These are phyloP conservation scores for Irpex lacteus DNA, from an alignment of 1,284 basidiomycete species.

Conservation along the genomic window DNA sequence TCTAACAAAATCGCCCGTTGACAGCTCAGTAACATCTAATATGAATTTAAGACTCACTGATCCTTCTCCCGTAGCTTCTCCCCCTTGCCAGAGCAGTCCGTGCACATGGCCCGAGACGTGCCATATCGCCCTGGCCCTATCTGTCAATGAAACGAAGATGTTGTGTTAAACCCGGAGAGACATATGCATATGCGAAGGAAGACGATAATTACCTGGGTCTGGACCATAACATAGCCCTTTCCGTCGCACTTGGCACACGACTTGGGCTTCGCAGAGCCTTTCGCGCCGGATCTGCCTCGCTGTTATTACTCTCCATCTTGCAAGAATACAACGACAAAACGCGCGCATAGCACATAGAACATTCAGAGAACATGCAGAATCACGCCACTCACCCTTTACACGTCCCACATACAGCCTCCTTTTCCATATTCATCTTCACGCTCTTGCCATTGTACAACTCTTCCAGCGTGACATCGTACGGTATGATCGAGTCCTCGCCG, in stretches of 20 bases:
- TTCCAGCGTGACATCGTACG: conserved; percentile 86
- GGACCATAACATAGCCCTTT: conserved; percentile 70
- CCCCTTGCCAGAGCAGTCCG: conserved; percentile 80
- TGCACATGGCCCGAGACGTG: conserved; percentile 58
- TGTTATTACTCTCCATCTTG: conserved; percentile 2
- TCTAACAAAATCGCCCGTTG: conserved; percentile 36
- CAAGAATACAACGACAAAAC: neutral
- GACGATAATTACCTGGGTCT: conserved; percentile 44
- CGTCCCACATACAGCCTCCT: conserved; percentile 73
- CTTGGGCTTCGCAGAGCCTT: conserved; percentile 77
- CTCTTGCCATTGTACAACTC: conserved; percentile 92
- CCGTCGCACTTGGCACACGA: conserved; percentile 84
- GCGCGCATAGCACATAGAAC: neutral
- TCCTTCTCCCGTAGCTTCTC: conserved; percentile 87
- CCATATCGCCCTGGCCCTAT: conserved; percentile 49
- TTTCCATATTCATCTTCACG: conserved; percentile 88
- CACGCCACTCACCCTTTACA: conserved; percentile 74
- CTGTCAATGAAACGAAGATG: conserved; percentile 25
- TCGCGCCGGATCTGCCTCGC: conserved; percentile 70
- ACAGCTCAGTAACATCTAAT: conserved; percentile 6
- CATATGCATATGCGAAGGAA: neutral
- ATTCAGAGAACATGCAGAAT: neutral
- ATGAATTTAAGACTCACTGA: conserved; percentile 43
- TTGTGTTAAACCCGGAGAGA: neutral
- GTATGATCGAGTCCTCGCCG: conserved; percentile 74